These are phyloP conservation scores for Fusarium nygamai DNA, from an alignment of 2,329 filamentous ascomycete genomes.

Conservation along the genomic window DNA sequence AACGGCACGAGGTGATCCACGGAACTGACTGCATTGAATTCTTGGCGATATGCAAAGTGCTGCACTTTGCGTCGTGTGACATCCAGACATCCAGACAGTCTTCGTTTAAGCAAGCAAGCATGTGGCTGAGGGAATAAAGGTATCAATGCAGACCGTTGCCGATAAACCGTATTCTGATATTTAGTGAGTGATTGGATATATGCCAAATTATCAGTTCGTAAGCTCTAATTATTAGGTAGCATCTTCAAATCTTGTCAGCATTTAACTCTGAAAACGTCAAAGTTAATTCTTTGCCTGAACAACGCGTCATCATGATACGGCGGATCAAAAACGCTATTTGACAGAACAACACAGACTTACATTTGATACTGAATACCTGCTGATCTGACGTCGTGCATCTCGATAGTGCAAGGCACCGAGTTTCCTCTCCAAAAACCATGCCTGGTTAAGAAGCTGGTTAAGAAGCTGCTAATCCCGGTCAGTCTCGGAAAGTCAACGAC, in stretches of 20 bases:
- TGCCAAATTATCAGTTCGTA: neutral
- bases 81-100: neutral
- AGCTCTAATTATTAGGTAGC: neutral
- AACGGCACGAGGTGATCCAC: slow-evolving; percentile 25
- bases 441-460: neutral
- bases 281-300: neutral
- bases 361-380: neutral
- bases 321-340: neutral
- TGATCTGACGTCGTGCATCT: slow-evolving; percentile 31
- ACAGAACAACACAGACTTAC: neutral
- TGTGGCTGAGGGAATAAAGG: neutral
- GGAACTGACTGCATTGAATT: slow-evolving; percentile 1
- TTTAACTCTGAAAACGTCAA: neutral
- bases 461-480: slow-evolving; percentile 14
- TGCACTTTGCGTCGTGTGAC: neutral
- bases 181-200: neutral
- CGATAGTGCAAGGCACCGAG: slow-evolving; percentile 27
- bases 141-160: neutral
- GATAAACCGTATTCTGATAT: neutral
- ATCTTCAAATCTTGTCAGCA: neutral
- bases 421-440: neutral
- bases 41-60: slow-evolving; percentile 11
- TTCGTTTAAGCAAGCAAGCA: neutral
- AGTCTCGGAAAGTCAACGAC: slow-evolving; percentile 18
- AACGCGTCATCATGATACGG: slow-evolving; percentile 19